phyloP scores from a whole-genome alignment of 352 stramenopile species.

The Globisporangium carolinianum region DNA sequence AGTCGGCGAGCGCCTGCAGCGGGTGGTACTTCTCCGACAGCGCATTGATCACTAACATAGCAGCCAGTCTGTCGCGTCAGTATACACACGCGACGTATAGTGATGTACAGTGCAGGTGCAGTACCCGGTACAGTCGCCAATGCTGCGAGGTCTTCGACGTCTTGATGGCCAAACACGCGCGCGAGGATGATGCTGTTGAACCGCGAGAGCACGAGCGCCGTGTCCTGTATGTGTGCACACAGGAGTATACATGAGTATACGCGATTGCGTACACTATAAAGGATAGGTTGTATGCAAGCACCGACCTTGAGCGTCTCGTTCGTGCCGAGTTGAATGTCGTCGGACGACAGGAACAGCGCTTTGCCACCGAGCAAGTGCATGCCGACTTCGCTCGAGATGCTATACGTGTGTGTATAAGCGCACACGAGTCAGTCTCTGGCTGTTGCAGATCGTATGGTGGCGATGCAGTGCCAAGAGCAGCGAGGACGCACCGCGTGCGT shows the following conservation, averaged over 20 bases:
- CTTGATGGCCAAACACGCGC: conserved; percentile 90
- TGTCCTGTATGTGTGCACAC: conserved; percentile 29
- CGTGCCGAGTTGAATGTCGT: conserved; percentile 97
- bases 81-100: too few relatives aligned
- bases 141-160: conserved; percentile 85
- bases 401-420: conserved; percentile 1
- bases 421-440: too few relatives aligned
- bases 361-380: conserved; percentile 95
- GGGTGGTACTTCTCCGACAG: conserved; percentile 97
- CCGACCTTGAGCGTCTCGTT: conserved; percentile 92
- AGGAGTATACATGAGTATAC: neutral
- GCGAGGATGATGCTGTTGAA: conserved; percentile 97
- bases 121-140: conserved; percentile 85
- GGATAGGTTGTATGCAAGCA: too few relatives aligned
- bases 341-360: conserved; percentile 94
- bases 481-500: conserved; percentile 53
- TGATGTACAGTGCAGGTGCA: too few relatives aligned
- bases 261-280: too few relatives aligned
- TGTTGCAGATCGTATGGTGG: too few relatives aligned
- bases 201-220: conserved; percentile 80
- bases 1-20: conserved; percentile 96
- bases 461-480: neutral
- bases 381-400: conserved; percentile 92
- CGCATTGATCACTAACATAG: conserved; percentile 93
- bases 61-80: neutral